These are phyloP conservation scores for Cardamine chenopodiifolia DNA, from an alignment of 345 rosid species.

Conservation along the genomic window DNA sequence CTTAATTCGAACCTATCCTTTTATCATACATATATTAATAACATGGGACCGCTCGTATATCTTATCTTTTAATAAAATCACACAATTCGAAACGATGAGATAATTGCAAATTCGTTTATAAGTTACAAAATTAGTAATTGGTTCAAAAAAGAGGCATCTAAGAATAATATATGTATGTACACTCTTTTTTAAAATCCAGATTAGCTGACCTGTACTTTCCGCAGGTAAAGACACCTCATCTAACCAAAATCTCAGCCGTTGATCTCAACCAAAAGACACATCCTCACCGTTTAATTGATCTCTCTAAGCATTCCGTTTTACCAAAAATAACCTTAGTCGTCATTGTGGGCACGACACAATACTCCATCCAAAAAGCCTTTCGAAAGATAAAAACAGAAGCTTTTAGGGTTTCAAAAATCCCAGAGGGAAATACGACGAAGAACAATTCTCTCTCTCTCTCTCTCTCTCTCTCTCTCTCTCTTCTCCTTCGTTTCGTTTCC, in stretches of 20 bases:
- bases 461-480: not conserved
- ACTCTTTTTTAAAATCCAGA: slow-evolving; percentile 11
- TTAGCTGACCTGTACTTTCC: slow-evolving; percentile 42
- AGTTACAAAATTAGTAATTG: slow-evolving; percentile 35
- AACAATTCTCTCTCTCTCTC: slow-evolving; percentile 3
- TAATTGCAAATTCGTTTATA: not conserved
- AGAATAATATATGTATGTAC: not conserved
- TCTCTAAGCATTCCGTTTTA: slow-evolving; percentile 26
- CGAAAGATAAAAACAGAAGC: slow-evolving; percentile 20
- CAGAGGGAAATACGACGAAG: slow-evolving; percentile 20
- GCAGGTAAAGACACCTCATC: slow-evolving; percentile 37
- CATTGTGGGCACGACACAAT: not conserved
- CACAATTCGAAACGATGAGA: slow-evolving; percentile 31
- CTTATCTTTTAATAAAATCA: not conserved
- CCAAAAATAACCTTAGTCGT: slow-evolving; percentile 27
- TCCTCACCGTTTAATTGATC: slow-evolving; percentile 12
- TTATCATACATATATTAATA: not conserved
- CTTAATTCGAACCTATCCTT: not conserved
- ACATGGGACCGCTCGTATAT: not conserved
- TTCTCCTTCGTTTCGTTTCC: slow-evolving; percentile 7
- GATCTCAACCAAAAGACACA: not conserved
- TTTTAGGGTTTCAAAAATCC: slow-evolving; percentile 27
- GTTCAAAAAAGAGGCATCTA: slow-evolving; percentile 27
- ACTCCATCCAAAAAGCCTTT: slow-evolving; percentile 17
- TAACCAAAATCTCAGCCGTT: slow-evolving; percentile 29